Conservation (phyloP, 2,329 filamentous ascomycete genomes). For the Fusarium transvaalense region DNA sequence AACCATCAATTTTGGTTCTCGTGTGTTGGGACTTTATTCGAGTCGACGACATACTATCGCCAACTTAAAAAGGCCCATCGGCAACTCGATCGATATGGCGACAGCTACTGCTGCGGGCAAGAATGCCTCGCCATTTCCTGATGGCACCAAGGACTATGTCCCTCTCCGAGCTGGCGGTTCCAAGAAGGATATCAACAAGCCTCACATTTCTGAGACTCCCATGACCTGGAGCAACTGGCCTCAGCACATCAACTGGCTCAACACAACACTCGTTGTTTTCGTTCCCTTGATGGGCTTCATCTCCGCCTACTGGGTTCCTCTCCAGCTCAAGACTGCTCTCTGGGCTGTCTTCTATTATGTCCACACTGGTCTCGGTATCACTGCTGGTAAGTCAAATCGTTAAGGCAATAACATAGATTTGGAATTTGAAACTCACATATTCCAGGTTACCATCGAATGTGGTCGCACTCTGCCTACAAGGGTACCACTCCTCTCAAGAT, state of each 20-base stretch:
- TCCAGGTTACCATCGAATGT: constrained; percentile 73
- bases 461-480: constrained; percentile 88
- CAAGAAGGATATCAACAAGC: constrained; percentile 52
- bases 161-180: constrained; percentile 55
- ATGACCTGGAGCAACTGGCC: constrained; percentile 88
- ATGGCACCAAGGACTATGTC: constrained; percentile 69
- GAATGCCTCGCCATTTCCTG: constrained; percentile 57
- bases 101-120: constrained; percentile 56
- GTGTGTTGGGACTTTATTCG: constrained; percentile 30
- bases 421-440: constrained; percentile 15
- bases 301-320: constrained; percentile 81
- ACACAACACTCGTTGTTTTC: constrained; percentile 82
- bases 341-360: constrained; percentile 86
- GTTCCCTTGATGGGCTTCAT: constrained; percentile 81
- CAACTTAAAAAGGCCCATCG: constrained; percentile 4
- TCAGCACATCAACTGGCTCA: constrained; percentile 95
- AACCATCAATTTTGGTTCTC: constrained; percentile 37
- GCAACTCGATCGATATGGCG: constrained; percentile 49
- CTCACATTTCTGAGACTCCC: constrained; percentile 84
- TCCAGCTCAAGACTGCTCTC: constrained; percentile 77
- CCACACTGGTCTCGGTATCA: constrained; percentile 84
- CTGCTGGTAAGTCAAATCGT: constrained; percentile 68
- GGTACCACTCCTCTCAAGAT: constrained; percentile 81
- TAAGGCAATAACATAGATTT: background rate
- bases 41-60: constrained; percentile 30